Percentiles rank a stretch among this genome's conserved stretches.
Conservation (phyloP, 345 rosid genomes). For the thale cress (Arabidopsis thaliana) region TAIR10.1 NC_003076.8:18211501-18212000, state of each 20-base stretch:
- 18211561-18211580: slow-evolving; percentile 31
- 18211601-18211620: slow-evolving; percentile 30
- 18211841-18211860: not conserved
- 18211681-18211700: slow-evolving; percentile 40
- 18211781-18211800: slow-evolving; percentile 42
- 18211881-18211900: not conserved
- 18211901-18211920: not conserved
- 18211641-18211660: slow-evolving; percentile 41
- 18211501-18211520: slow-evolving; percentile 24
- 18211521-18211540: slow-evolving; percentile 16
- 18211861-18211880: not conserved
- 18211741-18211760: slow-evolving; percentile 15
- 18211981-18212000: not conserved
- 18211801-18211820: slow-evolving; percentile 30
- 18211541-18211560: slow-evolving; percentile 1
- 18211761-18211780: slow-evolving; percentile 34
- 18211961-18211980: not conserved
- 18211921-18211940: slow-evolving; percentile 21
- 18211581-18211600: slow-evolving; percentile 43
- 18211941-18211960: not conserved
- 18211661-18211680: slow-evolving; percentile 41
- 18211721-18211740: slow-evolving; percentile 9
- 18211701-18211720: slow-evolving; percentile 21
- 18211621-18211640: slow-evolving; percentile 27
- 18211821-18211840: slow-evolving; percentile 15